phyloP scores from a whole-genome alignment of 495 filamentous ascomycete genomes.

The Tetracladium setigerum region DNA sequence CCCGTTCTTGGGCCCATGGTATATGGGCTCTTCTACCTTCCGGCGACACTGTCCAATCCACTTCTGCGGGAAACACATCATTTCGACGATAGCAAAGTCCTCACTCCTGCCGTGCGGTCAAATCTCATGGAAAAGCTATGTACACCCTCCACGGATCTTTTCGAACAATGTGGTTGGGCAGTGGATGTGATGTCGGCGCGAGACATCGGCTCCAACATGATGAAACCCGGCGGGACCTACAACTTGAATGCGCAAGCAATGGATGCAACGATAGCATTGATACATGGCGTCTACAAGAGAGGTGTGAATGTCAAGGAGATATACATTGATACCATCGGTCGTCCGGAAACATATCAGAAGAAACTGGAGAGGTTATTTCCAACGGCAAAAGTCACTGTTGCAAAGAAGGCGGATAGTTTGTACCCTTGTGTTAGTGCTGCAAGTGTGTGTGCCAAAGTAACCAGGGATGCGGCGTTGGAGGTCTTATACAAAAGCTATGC shows the following conservation, averaged over 20 bases:
- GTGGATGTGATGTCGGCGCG: slow-evolving; percentile 73
- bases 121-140: slow-evolving; percentile 69
- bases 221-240: slow-evolving; percentile 60
- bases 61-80: slow-evolving; percentile 69
- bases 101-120: slow-evolving; percentile 66
- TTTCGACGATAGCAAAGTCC: slow-evolving; percentile 89
- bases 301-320: slow-evolving; percentile 81
- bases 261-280: slow-evolving; percentile 86
- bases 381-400: slow-evolving; percentile 70
- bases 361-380: slow-evolving; percentile 83
- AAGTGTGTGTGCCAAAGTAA: slow-evolving; percentile 92
- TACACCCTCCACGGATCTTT: slow-evolving; percentile 54
- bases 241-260: slow-evolving; percentile 98
- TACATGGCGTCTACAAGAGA: slow-evolving; percentile 61
- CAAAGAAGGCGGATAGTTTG: slow-evolving; percentile 90
- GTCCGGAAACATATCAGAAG: slow-evolving; percentile 70
- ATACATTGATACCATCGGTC: slow-evolving; percentile 93
- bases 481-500: slow-evolving; percentile 45
- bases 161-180: slow-evolving; percentile 71
- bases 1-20: slow-evolving; percentile 98
- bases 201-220: slow-evolving; percentile 76
- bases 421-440: slow-evolving; percentile 94
- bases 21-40: slow-evolving; percentile 85
- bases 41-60: slow-evolving; percentile 53
- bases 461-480: slow-evolving; percentile 81